Evolutionary conservation across 1,139 yeast genomes (phyloP).

Genomic region (Keqinozyma sinolaborantium): DNA sequence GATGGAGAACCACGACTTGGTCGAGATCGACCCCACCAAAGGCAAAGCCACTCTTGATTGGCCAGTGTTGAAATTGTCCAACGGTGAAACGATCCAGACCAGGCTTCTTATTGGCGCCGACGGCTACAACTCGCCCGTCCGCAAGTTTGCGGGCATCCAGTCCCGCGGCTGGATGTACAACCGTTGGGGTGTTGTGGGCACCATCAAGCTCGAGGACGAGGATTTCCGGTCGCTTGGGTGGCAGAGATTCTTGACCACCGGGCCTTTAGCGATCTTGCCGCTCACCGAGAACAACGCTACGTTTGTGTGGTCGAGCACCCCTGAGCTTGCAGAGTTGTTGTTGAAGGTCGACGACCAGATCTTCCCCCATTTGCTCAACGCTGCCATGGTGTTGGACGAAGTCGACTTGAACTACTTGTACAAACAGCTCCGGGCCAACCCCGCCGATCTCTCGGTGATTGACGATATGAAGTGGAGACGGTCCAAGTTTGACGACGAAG

Average conservation of each 20-base stretch:
- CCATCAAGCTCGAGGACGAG: conserved; percentile 69
- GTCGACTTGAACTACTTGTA: conserved; percentile 40
- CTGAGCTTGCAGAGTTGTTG: conserved; percentile 66
- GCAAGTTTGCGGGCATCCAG: conserved; percentile 75
- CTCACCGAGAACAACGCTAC: conserved; percentile 83
- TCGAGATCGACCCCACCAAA: conserved; percentile 14
- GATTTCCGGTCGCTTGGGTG: conserved; percentile 76
- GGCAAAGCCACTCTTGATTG: conserved; percentile 45
- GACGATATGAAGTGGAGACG: conserved; percentile 77
- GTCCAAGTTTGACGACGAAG: conserved; percentile 35
- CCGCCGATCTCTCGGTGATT: conserved; percentile 46
- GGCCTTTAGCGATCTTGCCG: conserved; percentile 91
- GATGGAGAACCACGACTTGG: conserved; percentile 11
- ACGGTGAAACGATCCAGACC: conserved; percentile 63
- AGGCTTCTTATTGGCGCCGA: conserved; percentile 90
- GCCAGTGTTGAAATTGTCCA: conserved; percentile 73
- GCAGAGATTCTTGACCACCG: conserved; percentile 89
- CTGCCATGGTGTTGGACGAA: conserved; percentile 71
- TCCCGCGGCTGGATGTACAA: conserved; percentile 92
- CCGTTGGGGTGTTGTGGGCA: conserved; percentile 88
- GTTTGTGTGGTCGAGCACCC: conserved; percentile 89
- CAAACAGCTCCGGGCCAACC: conserved; percentile 25
- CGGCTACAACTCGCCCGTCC: conserved; percentile 92
- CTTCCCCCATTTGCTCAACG: conserved; percentile 73
- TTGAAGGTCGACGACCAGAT: conserved; percentile 56